Evolutionary conservation across 352 stramenopile genomes (phyloP).

Genomic region (Phytophthora citrophthora): DNA sequence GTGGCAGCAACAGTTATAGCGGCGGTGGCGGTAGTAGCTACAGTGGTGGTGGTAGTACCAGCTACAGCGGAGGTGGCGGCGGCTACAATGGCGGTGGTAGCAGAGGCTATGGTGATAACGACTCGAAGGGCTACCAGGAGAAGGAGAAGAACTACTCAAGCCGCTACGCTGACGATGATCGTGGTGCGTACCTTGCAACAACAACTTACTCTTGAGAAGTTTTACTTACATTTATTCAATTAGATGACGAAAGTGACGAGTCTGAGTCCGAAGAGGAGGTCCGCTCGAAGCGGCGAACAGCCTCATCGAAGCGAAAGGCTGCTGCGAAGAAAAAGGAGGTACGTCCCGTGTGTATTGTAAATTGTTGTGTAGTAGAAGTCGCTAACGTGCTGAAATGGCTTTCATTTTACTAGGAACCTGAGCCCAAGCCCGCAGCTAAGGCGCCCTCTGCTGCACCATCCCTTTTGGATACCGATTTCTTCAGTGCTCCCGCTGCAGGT

Average conservation of each 20-base stretch:
- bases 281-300: conserved; percentile 58
- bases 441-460: conserved; percentile 67
- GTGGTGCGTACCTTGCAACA: conserved; percentile 19
- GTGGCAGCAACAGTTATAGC: conserved; percentile 44
- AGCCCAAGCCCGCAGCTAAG: conserved; percentile 49
- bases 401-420: conserved; percentile 40
- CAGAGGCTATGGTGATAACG: conserved; percentile 49
- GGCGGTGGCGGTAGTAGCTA: conserved; percentile 46
- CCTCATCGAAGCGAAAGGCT: conserved; percentile 66
- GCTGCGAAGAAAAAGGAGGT: conserved; percentile 83
- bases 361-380: background rate
- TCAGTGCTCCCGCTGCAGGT: conserved; percentile 51
- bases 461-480: conserved; percentile 83
- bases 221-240: background rate
- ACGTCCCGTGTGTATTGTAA: background rate
- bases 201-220: background rate
- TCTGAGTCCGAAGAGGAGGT: conserved; percentile 81
- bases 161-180: conserved; percentile 70
- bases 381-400: conserved; percentile 3
- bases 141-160: conserved; percentile 77
- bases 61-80: conserved; percentile 47
- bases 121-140: conserved; percentile 59
- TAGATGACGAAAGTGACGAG: conserved; percentile 65
- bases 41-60: conserved; percentile 42
- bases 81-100: conserved; percentile 42